A percentile compares a stretch with the other conserved stretches of the same genome.
phyloP scores from a whole-genome alignment of 192 early-diverging fungal species.

The Lobosporangium transversale region DNA sequence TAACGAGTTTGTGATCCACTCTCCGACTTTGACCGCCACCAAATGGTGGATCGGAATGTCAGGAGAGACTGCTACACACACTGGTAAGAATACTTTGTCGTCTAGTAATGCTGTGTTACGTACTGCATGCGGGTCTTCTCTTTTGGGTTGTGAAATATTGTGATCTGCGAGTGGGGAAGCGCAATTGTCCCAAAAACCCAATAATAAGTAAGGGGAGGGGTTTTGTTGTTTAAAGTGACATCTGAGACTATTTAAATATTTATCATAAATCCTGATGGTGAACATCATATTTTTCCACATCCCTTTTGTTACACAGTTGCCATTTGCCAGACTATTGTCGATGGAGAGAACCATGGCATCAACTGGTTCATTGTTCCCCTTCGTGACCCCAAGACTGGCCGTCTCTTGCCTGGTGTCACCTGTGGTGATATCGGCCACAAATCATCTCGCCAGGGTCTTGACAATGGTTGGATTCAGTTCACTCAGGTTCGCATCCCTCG shows the following conservation, averaged over 20 bases:
- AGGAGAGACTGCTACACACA: conserved; percentile 73
- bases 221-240: conserved; percentile 21
- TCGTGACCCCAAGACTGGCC: conserved; percentile 61
- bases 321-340: conserved; percentile 67
- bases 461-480: conserved; percentile 79
- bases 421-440: conserved; percentile 72
- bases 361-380: conserved; percentile 76
- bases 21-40: conserved; percentile 66
- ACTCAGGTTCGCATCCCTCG: conserved; percentile 63
- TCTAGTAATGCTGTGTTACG: too few species aligned
- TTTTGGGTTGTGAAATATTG: too few species aligned
- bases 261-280: too few species aligned
- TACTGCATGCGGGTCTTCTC: too few species aligned
- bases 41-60: conserved; percentile 79
- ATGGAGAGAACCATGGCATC: conserved; percentile 66
- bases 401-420: conserved; percentile 60
- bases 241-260: neutral
- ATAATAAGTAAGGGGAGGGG: too few species aligned
- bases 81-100: conserved; percentile 31
- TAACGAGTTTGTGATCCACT: conserved; percentile 70
- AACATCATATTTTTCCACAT: too few species aligned
- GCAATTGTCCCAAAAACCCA: too few species aligned
- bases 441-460: conserved; percentile 66
- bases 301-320: too few species aligned
- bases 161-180: too few species aligned